Conservation (phyloP, 176 grass and related monocot species). For the Oryza meyeriana region DNA sequence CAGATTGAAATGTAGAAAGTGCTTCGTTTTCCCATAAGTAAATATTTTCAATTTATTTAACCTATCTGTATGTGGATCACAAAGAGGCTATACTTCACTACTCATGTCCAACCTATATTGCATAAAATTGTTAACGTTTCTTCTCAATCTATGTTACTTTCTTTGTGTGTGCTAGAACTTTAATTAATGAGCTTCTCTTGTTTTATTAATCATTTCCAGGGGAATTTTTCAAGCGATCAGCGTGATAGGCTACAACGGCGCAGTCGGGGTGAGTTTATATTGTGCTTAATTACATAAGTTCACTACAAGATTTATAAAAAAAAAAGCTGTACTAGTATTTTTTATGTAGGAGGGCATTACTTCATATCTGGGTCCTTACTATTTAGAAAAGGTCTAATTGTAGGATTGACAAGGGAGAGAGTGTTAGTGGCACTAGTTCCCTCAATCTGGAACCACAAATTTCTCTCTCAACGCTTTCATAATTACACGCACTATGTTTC, state of each 20-base stretch:
- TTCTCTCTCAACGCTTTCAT: background rate
- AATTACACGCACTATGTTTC: background rate
- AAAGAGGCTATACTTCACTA: background rate
- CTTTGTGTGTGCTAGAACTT: background rate
- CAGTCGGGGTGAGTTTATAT: slow-evolving; percentile 51
- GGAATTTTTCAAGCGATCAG: slow-evolving; percentile 52
- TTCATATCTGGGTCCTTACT: no score
- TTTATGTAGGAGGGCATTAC: no score
- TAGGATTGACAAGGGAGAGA: background rate
- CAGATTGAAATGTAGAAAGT: background rate
- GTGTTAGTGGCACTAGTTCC: background rate
- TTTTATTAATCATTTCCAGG: slow-evolving; percentile 35
- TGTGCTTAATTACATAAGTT: background rate
- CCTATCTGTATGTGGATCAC: background rate
- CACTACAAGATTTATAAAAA: no score
- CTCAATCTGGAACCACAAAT: background rate
- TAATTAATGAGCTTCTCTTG: background rate
- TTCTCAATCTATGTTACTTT: background rate
- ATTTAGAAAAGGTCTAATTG: background rate
- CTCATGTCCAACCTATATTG: background rate
- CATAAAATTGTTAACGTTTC: background rate
- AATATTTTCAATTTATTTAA: no score
- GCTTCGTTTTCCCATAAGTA: no score
- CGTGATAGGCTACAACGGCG: slow-evolving; percentile 14
- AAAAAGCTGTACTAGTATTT: no score